phyloP scores from a whole-genome alignment of 2,329 filamentous ascomycete species.

The Pseudogymnoascus sp. region DNA sequence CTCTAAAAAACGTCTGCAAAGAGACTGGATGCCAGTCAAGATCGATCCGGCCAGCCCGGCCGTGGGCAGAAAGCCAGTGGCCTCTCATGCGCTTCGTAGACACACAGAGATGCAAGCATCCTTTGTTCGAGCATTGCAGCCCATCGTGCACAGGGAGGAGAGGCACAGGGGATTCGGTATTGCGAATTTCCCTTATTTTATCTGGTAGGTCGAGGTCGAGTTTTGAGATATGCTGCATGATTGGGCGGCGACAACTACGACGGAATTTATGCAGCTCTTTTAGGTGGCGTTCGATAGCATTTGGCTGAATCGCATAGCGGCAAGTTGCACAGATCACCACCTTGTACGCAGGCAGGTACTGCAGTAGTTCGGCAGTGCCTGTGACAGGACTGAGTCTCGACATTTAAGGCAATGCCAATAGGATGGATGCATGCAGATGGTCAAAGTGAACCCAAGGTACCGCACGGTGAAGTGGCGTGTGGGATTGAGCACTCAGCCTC shows the following conservation, averaged over 20 bases:
- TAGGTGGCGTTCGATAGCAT: slow-evolving; percentile 19
- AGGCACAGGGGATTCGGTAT: slow-evolving; percentile 24
- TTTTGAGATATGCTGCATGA: slow-evolving; percentile 15
- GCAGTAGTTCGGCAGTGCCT: slow-evolving; percentile 13
- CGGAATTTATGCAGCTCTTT: slow-evolving; percentile 21
- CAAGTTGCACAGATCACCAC: slow-evolving; percentile 20
- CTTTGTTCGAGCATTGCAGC: slow-evolving; percentile 17
- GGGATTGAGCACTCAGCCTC: not conserved
- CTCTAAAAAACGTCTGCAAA: slow-evolving; percentile 27
- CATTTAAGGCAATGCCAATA: not conserved
- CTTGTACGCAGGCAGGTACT: slow-evolving; percentile 18
- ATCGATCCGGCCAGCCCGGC: slow-evolving; percentile 10
- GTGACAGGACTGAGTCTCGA: not conserved
- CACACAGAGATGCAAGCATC: slow-evolving; percentile 25
- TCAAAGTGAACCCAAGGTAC: not conserved
- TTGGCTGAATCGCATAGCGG: slow-evolving; percentile 21
- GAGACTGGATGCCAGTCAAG: slow-evolving; percentile 18
- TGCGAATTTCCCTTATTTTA: slow-evolving; percentile 16
- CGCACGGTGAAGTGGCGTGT: not conserved
- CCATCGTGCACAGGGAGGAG: slow-evolving; percentile 23
- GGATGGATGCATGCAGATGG: not conserved
- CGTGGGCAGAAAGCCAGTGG: slow-evolving; percentile 24
- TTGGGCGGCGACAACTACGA: slow-evolving; percentile 15
- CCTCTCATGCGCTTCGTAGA: slow-evolving; percentile 28
- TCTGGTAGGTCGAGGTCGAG: slow-evolving; percentile 19